Conservation (phyloP, 73 alveolate genomes). For the Tetrahymena thermophila region DNA sequence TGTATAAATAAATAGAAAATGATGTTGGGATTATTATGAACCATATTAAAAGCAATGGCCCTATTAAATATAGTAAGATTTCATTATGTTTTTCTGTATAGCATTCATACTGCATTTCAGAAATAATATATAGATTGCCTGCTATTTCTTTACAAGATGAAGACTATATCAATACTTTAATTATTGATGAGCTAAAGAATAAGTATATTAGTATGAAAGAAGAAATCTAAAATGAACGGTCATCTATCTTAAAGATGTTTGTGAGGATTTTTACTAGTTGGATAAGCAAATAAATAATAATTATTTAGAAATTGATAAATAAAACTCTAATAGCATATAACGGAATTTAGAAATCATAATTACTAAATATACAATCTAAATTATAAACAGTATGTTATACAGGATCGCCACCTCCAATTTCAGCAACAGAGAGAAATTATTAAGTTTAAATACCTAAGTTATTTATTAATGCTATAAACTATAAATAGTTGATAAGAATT, state of each 20-base stretch:
- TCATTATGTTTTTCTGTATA: background rate
- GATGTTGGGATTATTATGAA: background rate
- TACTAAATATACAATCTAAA: background rate
- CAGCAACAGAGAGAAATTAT: background rate
- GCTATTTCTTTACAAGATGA: background rate
- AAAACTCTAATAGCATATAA: background rate
- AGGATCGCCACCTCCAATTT: background rate
- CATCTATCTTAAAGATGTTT: background rate
- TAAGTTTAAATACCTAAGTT: background rate
- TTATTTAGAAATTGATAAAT: background rate
- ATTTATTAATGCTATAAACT: background rate
- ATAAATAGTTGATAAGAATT: background rate
- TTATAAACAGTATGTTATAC: background rate
- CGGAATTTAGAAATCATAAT: background rate
- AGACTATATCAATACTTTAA: background rate
- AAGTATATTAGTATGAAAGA: background rate
- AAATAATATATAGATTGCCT: background rate
- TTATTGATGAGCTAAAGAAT: background rate
- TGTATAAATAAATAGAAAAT: background rate
- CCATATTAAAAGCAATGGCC: background rate
- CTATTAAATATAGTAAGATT: background rate
- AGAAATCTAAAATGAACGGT: background rate
- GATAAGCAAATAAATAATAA: background rate
- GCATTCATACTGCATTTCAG: background rate
- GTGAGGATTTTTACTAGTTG: background rate